These are phyloP conservation scores for Cucurbita pepo DNA, from an alignment of 306 rosid species.

Conservation along the genomic window DNA sequence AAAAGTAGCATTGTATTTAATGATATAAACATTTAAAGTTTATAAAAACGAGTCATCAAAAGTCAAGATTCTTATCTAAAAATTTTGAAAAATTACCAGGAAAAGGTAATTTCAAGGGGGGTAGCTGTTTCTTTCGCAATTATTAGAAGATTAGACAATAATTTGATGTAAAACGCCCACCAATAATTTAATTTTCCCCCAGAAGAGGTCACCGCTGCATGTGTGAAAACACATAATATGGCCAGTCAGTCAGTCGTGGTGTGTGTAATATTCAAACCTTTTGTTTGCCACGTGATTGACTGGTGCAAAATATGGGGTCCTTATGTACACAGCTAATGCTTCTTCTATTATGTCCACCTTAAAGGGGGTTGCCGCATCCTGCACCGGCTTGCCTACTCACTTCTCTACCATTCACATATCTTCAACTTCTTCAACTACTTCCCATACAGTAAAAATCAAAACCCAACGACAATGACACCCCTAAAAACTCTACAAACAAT, in stretches of 20 bases:
- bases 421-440: not conserved
- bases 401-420: not conserved
- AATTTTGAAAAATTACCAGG: not conserved
- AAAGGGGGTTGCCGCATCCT: not conserved
- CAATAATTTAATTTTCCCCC: not conserved
- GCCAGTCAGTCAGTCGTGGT: conserved; percentile 14
- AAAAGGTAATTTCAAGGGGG: not conserved
- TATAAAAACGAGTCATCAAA: not conserved
- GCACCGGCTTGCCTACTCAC: not conserved
- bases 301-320: conserved; percentile 16
- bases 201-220: conserved; percentile 9
- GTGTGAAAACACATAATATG: conserved; percentile 31
- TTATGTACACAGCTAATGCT: not conserved
- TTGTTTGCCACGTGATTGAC: conserved; percentile 43
- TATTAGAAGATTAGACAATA: conserved; percentile 24
- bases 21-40: not conserved
- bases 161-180: conserved; percentile 47
- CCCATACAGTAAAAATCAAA: not conserved
- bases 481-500: not conserved
- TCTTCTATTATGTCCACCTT: conserved; percentile 2
- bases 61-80: conserved; percentile 1
- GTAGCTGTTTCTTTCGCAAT: conserved; percentile 12
- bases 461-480: not conserved
- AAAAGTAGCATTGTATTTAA: not conserved
- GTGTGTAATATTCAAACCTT: conserved; percentile 39